phyloP scores from a whole-genome alignment of 148 eudicot species.

The Linanthus parryae region DNA sequence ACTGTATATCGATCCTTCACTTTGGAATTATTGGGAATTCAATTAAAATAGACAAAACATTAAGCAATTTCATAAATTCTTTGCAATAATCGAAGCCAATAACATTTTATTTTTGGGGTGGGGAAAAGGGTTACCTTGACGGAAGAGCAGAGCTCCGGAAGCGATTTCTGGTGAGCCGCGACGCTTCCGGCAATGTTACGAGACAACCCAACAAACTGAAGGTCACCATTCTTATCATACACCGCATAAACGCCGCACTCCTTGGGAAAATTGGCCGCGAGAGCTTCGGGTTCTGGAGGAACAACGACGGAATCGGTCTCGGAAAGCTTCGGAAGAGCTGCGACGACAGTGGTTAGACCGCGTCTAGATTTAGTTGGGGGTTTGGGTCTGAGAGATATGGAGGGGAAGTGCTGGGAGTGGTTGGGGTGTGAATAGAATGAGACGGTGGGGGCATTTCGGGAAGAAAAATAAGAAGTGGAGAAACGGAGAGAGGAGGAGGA shows the following conservation, averaged over 20 bases:
- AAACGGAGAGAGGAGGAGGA: not conserved
- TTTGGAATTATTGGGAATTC: no score
- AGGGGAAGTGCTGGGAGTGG: conserved; percentile 11
- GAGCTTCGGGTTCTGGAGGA: conserved; percentile 22
- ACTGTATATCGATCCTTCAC: no score
- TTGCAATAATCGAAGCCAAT: not conserved
- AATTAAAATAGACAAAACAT: no score
- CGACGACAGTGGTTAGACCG: conserved; percentile 18
- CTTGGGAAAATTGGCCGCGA: conserved; percentile 30
- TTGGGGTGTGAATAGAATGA: conserved; percentile 27
- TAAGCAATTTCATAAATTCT: no score
- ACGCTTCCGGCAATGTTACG: conserved; percentile 64
- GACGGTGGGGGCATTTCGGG: conserved; percentile 16
- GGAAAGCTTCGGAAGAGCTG: conserved; percentile 48
- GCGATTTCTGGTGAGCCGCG: conserved; percentile 39
- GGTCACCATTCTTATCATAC: conserved; percentile 40
- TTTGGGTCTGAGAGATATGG: conserved; percentile 10
- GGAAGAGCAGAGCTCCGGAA: conserved; percentile 74
- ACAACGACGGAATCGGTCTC: conserved; percentile 30
- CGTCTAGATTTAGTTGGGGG: conserved; percentile 25
- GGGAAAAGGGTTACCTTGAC: conserved; percentile 48
- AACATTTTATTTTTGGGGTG: not conserved
- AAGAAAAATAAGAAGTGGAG: conserved; percentile 2
- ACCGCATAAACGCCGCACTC: conserved; percentile 75
- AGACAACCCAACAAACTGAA: conserved; percentile 90